Evolutionary conservation across 345 rosid species (phyloP).

Genomic region (Pugionium dolabratum): DNA sequence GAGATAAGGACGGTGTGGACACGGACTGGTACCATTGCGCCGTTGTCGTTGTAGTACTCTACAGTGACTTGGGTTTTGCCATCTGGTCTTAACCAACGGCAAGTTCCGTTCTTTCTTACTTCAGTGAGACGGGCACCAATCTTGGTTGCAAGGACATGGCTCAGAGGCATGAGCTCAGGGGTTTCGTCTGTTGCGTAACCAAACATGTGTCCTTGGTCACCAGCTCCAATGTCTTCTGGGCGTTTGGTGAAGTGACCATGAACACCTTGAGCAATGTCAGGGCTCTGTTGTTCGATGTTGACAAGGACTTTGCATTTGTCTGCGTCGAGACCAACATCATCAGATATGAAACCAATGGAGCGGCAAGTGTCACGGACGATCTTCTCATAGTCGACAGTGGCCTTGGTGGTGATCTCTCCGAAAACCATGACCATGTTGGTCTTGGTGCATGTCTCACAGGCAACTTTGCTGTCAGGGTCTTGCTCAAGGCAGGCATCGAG

Average conservation of each 20-base stretch:
- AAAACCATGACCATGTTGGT: not conserved
- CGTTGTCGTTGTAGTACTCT: constrained; percentile 44
- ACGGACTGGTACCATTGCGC: constrained; percentile 45
- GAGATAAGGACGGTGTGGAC: constrained; percentile 46
- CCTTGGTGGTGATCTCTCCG: constrained; percentile 47
- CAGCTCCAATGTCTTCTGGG: constrained; percentile 46
- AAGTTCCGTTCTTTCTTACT: constrained; percentile 45
- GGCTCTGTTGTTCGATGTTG: constrained; percentile 15
- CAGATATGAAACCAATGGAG: constrained; percentile 42
- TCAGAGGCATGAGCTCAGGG: constrained; percentile 46
- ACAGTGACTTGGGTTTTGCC: constrained; percentile 48
- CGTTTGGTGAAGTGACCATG: constrained; percentile 47
- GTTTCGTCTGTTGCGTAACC: constrained; percentile 35
- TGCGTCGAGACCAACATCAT: constrained; percentile 47
- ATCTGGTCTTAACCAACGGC: constrained; percentile 45
- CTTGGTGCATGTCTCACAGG: constrained; percentile 39
- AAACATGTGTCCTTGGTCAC: constrained; percentile 37
- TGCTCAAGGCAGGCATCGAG: constrained; percentile 49
- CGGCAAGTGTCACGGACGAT: constrained; percentile 49
- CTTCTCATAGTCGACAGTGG: constrained; percentile 42
- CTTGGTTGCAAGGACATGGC: constrained; percentile 45
- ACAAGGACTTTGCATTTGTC: constrained; percentile 47
- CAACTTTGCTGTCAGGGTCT: constrained; percentile 48
- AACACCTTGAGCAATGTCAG: constrained; percentile 46
- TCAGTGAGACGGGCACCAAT: constrained; percentile 44